These are phyloP conservation scores for Schizopora paradoxa DNA, from an alignment of 1,284 basidiomycete genomes.

Conservation along the genomic window DNA sequence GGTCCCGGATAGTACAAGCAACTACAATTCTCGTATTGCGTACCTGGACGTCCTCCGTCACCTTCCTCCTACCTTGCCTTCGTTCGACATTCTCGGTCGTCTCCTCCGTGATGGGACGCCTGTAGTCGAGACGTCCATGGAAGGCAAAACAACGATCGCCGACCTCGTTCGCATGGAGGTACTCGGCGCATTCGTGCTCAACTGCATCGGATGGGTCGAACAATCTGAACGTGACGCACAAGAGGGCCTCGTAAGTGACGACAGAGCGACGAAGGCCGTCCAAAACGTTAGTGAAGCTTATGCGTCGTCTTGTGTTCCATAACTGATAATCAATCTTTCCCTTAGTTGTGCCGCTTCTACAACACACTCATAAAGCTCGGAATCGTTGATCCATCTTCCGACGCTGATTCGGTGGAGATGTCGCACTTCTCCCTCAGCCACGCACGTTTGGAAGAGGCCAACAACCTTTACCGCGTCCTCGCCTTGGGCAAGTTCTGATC, in stretches of 20 bases:
- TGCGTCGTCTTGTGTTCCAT: conserved; percentile 5
- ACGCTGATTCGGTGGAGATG: conserved; percentile 69
- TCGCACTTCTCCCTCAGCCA: conserved; percentile 64
- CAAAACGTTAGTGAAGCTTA: conserved; percentile 49
- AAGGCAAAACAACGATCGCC: conserved; percentile 47
- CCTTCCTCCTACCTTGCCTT: conserved; percentile 62
- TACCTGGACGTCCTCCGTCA: conserved; percentile 54
- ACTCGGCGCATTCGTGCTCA: conserved; percentile 62
- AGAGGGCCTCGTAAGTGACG: conserved; percentile 60
- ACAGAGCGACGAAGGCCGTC: conserved; percentile 63
- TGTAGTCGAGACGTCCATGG: conserved; percentile 22
- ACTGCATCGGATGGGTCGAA: conserved; percentile 62
- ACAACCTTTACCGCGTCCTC: conserved; percentile 58
- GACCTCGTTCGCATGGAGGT: conserved; percentile 57
- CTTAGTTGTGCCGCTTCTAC: conserved; percentile 72
- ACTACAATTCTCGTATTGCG: conserved; percentile 32
- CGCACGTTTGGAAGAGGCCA: conserved; percentile 69
- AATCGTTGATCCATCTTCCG: conserved; percentile 53
- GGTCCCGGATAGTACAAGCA: conserved; percentile 28
- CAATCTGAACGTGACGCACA: conserved; percentile 56
- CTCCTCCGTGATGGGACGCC: conserved; percentile 55
- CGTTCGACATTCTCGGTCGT: conserved; percentile 65
- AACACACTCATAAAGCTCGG: conserved; percentile 57
- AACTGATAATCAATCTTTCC: neutral
- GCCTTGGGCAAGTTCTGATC: conserved; percentile 36